Evolutionary conservation across 495 filamentous ascomycete species (phyloP).

Genomic region (Daldinia decipiens): DNA sequence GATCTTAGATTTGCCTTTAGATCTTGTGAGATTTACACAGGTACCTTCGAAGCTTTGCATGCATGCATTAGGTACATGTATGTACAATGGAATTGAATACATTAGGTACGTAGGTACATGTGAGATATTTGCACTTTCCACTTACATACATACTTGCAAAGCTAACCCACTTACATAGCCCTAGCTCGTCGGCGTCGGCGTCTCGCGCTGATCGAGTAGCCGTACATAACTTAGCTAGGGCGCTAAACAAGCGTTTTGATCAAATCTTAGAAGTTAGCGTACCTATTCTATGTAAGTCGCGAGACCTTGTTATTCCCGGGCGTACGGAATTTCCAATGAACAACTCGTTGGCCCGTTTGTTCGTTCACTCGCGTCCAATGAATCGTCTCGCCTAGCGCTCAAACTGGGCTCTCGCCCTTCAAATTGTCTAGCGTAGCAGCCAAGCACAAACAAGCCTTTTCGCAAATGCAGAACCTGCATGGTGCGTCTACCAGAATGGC

Average conservation of each 20-base stretch:
- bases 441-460: conserved; percentile 44
- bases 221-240: background rate
- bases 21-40: conserved; percentile 11
- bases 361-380: conserved; percentile 18
- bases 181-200: conserved; percentile 32
- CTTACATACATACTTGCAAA: too few relatives aligned
- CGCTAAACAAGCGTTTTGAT: background rate
- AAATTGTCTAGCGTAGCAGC: conserved; percentile 29
- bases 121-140: background rate
- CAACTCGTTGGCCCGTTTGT: conserved; percentile 3
- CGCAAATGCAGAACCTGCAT: conserved; percentile 39
- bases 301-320: conserved; percentile 30
- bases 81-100: too few relatives aligned
- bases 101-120: too few relatives aligned
- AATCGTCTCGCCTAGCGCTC: conserved; percentile 5
- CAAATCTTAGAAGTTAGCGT: conserved; percentile 8
- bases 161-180: background rate
- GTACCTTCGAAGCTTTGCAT: conserved; percentile 3
- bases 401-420: conserved; percentile 8
- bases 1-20: conserved; percentile 18
- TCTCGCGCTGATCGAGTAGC: conserved; percentile 22
- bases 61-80: background rate
- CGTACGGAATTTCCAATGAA: conserved; percentile 21
- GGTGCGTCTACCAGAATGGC: conserved; percentile 22
- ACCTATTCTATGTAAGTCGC: background rate